Conservation (phyloP, 768 basidiomycete species). For the Ramaria rubella region DNA sequence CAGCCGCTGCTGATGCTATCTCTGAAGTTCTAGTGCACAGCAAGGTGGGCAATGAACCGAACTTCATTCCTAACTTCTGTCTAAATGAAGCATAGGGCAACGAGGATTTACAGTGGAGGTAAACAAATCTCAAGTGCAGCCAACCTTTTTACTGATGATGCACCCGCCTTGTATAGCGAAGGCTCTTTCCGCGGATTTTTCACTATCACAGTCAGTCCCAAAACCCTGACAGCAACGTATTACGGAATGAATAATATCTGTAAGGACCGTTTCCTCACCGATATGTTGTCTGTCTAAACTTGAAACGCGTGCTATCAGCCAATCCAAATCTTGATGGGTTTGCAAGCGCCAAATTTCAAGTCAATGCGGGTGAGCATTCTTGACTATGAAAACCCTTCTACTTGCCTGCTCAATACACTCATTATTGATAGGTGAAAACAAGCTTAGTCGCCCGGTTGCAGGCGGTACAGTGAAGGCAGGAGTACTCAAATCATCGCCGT, state of each 20-base stretch:
- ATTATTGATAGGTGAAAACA: neutral
- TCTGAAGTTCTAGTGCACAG: neutral
- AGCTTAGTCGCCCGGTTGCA: neutral
- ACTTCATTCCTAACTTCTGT: neutral
- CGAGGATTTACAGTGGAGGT: conserved; percentile 49
- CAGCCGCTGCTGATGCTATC: conserved; percentile 31
- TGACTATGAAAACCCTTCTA: neutral
- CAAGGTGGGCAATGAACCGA: neutral
- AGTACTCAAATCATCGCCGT: neutral
- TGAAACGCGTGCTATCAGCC: neutral
- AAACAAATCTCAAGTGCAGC: too few relatives aligned
- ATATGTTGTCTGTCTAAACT: neutral
- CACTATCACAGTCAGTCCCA: conserved; percentile 42
- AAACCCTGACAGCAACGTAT: conserved; percentile 43
- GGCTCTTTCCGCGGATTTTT: conserved; percentile 55
- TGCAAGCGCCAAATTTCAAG: neutral
- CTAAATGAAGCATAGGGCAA: conserved; percentile 24
- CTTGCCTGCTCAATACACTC: neutral
- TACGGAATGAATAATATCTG: conserved; percentile 47
- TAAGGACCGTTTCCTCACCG: conserved; percentile 24
- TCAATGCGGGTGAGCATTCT: neutral
- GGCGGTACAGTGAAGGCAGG: neutral
- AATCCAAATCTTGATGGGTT: neutral
- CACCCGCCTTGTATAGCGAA: too few relatives aligned
- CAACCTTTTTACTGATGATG: neutral